These are phyloP conservation scores for Tetracladium marchalianum DNA, from an alignment of 495 filamentous ascomycete genomes.

Conservation along the genomic window DNA sequence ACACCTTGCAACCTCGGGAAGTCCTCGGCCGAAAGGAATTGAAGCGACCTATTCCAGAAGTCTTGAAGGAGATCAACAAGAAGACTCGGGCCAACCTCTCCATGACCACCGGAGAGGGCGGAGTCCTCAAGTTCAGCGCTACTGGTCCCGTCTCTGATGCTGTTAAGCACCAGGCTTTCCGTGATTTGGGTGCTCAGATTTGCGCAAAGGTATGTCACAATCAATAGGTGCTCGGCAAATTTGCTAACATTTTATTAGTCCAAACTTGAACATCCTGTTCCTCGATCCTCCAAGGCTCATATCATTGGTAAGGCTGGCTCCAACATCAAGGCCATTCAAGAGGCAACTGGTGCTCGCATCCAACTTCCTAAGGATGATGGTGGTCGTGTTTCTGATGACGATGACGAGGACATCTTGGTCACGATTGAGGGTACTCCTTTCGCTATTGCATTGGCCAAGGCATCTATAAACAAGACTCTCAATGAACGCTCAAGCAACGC, in stretches of 20 bases:
- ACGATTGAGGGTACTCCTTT: conserved; percentile 83
- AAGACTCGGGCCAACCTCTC: conserved; percentile 78
- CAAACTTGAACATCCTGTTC: conserved; percentile 52
- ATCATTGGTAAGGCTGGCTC: conserved; percentile 88
- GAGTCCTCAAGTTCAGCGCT: conserved; percentile 66
- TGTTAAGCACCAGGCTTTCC: conserved; percentile 56
- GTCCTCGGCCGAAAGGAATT: conserved; percentile 63
- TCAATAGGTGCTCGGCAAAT: background rate
- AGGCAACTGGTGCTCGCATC: conserved; percentile 76
- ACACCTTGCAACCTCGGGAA: conserved; percentile 50
- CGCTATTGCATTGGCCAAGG: conserved; percentile 67
- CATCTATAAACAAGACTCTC: conserved; percentile 75
- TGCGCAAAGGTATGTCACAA: conserved; percentile 61
- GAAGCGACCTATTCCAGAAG: conserved; percentile 72
- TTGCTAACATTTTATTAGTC: conserved; percentile 38
- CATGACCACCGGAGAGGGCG: conserved; percentile 55
- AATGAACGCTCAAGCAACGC: conserved; percentile 76
- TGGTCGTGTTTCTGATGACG: conserved; percentile 45
- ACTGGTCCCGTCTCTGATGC: conserved; percentile 69
- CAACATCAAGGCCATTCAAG: conserved; percentile 80
- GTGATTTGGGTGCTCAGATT: conserved; percentile 75
- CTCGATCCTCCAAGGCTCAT: conserved; percentile 67
- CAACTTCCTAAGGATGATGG: conserved; percentile 76
- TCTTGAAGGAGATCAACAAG: conserved; percentile 78
- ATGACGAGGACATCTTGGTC: conserved; percentile 73